Evolutionary conservation across 2,329 filamentous ascomycete species (phyloP).

Genomic region (Metarhizium anisopliae): DNA sequence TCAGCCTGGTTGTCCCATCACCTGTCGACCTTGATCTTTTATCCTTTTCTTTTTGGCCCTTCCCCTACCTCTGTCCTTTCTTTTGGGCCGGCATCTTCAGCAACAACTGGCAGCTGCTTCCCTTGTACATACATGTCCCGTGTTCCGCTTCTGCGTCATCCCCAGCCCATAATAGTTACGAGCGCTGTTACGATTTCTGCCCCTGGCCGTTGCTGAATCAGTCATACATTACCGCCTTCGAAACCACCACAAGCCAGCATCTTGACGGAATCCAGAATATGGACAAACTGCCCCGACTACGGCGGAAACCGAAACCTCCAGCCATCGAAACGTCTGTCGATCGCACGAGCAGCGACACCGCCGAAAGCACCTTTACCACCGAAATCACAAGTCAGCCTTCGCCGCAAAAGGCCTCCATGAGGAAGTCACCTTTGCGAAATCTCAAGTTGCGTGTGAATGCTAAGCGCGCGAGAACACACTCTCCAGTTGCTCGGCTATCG

Average conservation of each 20-base stretch:
- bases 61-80: background rate
- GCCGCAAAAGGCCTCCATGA: conserved; percentile 15
- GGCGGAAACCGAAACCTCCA: conserved; percentile 34
- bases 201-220: background rate
- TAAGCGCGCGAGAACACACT: conserved; percentile 37
- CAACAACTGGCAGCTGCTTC: background rate
- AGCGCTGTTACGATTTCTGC: background rate
- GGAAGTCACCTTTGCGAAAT: conserved; percentile 33
- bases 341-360: conserved; percentile 19
- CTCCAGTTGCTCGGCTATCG: conserved; percentile 23
- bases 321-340: conserved; percentile 32
- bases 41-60: background rate
- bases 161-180: background rate
- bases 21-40: background rate
- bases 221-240: background rate
- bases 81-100: conserved; percentile 1
- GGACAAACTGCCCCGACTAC: conserved; percentile 34
- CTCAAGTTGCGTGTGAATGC: conserved; percentile 35
- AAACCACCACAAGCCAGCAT: background rate
- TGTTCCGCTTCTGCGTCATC: background rate
- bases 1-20: background rate
- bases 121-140: background rate
- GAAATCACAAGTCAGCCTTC: conserved; percentile 8
- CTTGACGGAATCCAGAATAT: conserved; percentile 14
- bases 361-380: conserved; percentile 12